Evolutionary conservation across 2,329 filamentous ascomycete species (phyloP), one percentile per base, ranked within the genome.

Genomic region (Colletotrichum sp.): DNA sequence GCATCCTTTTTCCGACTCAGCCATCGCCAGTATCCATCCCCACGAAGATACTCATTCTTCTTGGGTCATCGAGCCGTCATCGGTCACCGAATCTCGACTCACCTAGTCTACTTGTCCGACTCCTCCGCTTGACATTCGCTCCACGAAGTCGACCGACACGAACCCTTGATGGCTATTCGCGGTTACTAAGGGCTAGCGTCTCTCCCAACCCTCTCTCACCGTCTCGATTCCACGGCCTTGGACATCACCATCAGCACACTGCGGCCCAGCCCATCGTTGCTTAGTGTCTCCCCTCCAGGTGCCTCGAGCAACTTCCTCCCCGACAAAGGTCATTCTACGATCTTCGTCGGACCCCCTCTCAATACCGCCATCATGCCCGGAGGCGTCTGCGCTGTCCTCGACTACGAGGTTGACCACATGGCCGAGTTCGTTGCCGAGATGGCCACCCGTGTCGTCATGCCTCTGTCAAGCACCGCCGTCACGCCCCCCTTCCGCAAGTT

Each of bases 341-440:
- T 86, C 85, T 86, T 86, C 77, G 84, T 86, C 85, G 84, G 84
- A 78, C 75, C 66, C 77, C 76, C 43, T 55, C 48, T 34, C 18
- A 58, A 32, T n/a, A 75, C 81, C 79, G 81, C 80, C 87, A 92
- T 86, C 81, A 92, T 92, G 91, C 88, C 91, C 78, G 96, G 96
- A 80, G 96, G 96, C 80, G 96, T 98, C 52, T 97, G 96, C 80
- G 95, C 95, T 81, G 94, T 97, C 87, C 92, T 98, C 86, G 96
- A 98, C 88, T 98, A 98, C 85, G 96, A 98, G 86, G 96, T 98
- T 92, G 95, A 98, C 83, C 89, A 94, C 85, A 98, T 98, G 96
- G 94, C 95, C 78, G 95, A 98, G 84, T 98, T 98, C 85, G 96
- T 98, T 83, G 94, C 95, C 77, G 95, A 98, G 83, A 97, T 96